Percentiles rank a stretch among this genome's conserved stretches.
phyloP scores from a whole-genome alignment of 257 asterid species.

The Fraxinus americana region DNA sequence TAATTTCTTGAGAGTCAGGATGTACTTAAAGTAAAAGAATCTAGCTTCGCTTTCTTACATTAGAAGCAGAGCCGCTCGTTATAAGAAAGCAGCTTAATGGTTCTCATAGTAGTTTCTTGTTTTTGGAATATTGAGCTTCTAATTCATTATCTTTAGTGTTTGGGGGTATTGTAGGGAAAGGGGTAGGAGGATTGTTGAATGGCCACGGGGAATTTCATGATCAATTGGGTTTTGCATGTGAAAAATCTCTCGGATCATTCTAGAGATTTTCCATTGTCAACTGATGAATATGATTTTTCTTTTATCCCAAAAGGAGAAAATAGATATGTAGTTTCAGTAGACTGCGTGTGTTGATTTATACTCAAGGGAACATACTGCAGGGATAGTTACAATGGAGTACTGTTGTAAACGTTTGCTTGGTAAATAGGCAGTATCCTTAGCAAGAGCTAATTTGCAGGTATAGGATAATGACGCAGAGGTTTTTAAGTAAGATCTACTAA shows the following conservation, averaged over 20 bases:
- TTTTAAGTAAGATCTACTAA: neutral
- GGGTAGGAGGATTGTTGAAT: no score
- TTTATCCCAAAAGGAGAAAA: no score
- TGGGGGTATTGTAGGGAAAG: neutral
- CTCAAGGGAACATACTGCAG: no score
- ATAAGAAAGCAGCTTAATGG: neutral
- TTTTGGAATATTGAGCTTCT: conserved; percentile 14
- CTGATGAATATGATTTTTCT: no score
- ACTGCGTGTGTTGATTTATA: no score
- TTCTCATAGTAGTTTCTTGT: neutral
- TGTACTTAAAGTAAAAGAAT: neutral
- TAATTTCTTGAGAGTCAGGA: neutral
- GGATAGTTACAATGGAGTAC: conserved; percentile 1
- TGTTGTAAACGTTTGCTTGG: neutral
- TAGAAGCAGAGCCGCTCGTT: neutral
- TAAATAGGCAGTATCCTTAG: neutral
- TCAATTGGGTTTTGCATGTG: no score
- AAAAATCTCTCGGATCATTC: no score
- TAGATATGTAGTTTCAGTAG: no score
- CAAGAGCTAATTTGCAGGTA: neutral
- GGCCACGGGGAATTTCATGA: no score
- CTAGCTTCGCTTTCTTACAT: neutral
- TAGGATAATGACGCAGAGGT: conserved; percentile 8
- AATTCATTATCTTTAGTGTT: neutral
- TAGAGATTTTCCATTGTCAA: neutral